phyloP scores from a whole-genome alignment of 2,329 filamentous ascomycete genomes.

The Penicillium sp. region DNA sequence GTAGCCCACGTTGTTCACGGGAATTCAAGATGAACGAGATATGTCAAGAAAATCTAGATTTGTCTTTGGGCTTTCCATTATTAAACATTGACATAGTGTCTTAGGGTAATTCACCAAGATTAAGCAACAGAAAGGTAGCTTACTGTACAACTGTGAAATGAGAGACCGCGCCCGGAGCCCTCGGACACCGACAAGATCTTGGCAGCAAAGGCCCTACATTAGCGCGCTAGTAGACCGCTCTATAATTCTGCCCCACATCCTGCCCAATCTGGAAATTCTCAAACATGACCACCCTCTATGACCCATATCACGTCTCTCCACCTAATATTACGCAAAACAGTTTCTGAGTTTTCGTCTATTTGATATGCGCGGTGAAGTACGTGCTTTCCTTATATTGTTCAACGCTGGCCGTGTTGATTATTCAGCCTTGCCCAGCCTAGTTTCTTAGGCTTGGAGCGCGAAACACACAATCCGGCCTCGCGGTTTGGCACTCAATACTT shows the following conservation, averaged over 20 bases:
- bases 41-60: too few relatives aligned
- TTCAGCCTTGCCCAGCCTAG: not conserved
- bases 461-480: not conserved
- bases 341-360: not conserved
- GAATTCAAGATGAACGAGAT: too few relatives aligned
- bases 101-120: too few relatives aligned
- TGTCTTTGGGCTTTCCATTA: too few relatives aligned
- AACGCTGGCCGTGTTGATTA: not conserved
- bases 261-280: not conserved
- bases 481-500: not conserved
- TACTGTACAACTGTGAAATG: too few relatives aligned
- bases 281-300: not conserved
- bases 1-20: too few relatives aligned
- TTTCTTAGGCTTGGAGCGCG: not conserved
- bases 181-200: too few relatives aligned
- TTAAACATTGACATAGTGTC: too few relatives aligned
- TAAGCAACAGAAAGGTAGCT: too few relatives aligned
- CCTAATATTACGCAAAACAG: not conserved
- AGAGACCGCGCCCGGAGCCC: too few relatives aligned
- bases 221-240: not conserved
- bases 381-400: not conserved
- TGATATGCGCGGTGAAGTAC: slow-evolving; percentile 6
- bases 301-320: not conserved
- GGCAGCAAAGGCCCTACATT: not conserved
- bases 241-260: not conserved